Conservation (phyloP, 441 rosid genomes). For the Cnidoscolus chayamansa region DNA sequence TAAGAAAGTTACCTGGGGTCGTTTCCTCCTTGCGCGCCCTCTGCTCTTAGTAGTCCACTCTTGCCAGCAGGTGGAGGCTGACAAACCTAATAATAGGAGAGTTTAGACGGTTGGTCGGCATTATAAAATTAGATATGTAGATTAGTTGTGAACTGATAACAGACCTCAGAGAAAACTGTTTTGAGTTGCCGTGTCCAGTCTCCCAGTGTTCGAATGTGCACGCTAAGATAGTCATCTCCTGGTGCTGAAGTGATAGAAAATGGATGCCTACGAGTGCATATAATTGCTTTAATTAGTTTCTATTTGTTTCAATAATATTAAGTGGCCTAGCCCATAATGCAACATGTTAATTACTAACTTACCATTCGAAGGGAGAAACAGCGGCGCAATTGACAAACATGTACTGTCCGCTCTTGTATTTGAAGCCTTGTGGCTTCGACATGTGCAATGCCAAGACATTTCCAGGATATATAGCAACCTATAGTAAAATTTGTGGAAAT, state of each 20-base stretch:
- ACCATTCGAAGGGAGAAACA: conserved; percentile 89
- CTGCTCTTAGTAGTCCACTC: conserved; percentile 72
- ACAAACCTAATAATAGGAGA: conserved; percentile 31
- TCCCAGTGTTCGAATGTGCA: conserved; percentile 81
- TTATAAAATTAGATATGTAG: too few relatives aligned
- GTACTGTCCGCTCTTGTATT: conserved; percentile 88
- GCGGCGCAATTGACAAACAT: conserved; percentile 87
- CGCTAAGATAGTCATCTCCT: conserved; percentile 77
- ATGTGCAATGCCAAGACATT: conserved; percentile 77
- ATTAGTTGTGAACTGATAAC: background rate
- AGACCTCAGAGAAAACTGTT: conserved; percentile 64
- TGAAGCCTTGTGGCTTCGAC: conserved; percentile 90
- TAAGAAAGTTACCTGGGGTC: conserved; percentile 30
- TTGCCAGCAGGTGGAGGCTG: conserved; percentile 61
- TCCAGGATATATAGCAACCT: conserved; percentile 90
- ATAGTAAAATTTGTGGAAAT: too few relatives aligned
- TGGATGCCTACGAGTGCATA: conserved; percentile 56
- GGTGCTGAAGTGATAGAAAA: conserved; percentile 93
- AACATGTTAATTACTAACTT: background rate
- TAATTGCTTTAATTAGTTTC: too few relatives aligned
- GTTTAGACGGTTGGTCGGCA: background rate
- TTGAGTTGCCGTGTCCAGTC: conserved; percentile 89
- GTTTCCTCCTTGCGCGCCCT: conserved; percentile 34
- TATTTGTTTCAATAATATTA: too few relatives aligned
- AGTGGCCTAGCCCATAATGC: background rate